phyloP scores from a whole-genome alignment of 495 filamentous ascomycete genomes.

The Entonaema liquescens region DNA sequence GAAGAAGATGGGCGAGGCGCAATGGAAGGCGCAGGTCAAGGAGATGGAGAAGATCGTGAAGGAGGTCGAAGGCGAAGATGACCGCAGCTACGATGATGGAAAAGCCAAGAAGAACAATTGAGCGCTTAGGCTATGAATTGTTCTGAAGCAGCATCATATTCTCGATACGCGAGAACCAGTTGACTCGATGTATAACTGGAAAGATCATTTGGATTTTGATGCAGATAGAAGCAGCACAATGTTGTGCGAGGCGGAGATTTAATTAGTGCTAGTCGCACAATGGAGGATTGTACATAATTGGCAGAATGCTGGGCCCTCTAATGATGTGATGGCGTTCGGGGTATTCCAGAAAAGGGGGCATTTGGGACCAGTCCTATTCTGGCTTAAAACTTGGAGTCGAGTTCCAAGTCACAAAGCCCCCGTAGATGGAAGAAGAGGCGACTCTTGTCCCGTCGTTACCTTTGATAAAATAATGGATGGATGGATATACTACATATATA shows the following conservation, averaged over 20 bases:
- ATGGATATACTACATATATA: conserved; percentile 5
- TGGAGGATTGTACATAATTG: conserved; percentile 1
- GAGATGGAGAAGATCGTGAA: conserved; percentile 89
- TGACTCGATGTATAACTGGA: not conserved
- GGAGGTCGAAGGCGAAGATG: conserved; percentile 88
- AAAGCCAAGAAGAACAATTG: conserved; percentile 60
- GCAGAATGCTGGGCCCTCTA: conserved; percentile 1
- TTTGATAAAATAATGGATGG: conserved; percentile 1
- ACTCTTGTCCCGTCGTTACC: conserved; percentile 1
- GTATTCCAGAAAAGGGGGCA: conserved; percentile 1
- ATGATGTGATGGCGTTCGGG: conserved; percentile 3
- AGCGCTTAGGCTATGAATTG: not conserved
- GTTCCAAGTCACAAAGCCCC: not conserved
- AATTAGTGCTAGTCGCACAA: not conserved
- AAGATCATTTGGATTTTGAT: not conserved
- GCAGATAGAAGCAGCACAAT: not conserved
- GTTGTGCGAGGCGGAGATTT: conserved; percentile 2
- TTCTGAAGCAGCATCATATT: not conserved
- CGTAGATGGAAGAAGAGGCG: not conserved
- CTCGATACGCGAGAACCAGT: not conserved
- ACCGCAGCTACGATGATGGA: conserved; percentile 68
- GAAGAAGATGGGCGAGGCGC: conserved; percentile 82
- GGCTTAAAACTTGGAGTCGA: not conserved
- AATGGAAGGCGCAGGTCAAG: conserved; percentile 81
- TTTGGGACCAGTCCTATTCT: not conserved